Evolutionary conservation across 192 early-diverging fungal genomes (phyloP).

Genomic region (Umbelopsis ramanniana): DNA sequence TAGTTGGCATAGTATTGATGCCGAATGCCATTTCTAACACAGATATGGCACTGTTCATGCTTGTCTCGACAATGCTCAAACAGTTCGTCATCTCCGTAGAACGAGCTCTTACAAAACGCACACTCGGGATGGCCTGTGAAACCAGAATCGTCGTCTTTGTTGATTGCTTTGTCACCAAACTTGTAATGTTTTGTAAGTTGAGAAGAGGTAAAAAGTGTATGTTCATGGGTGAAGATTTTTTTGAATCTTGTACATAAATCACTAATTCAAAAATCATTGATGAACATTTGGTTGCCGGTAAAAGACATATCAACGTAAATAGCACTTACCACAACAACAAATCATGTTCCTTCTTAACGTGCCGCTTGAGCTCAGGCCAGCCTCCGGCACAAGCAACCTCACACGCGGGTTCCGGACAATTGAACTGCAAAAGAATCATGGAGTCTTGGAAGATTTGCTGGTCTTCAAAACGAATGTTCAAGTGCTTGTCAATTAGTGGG

Average conservation of each 20-base stretch:
- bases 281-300: background rate
- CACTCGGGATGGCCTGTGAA: slow-evolving; percentile 90
- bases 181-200: slow-evolving; percentile 79
- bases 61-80: slow-evolving; percentile 91
- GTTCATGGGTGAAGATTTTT: slow-evolving; percentile 94
- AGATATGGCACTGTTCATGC: slow-evolving; percentile 96
- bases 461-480: slow-evolving; percentile 78
- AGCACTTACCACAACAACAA: slow-evolving; percentile 74
- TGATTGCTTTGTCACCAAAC: slow-evolving; percentile 61
- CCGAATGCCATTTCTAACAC: slow-evolving; percentile 70
- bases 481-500: slow-evolving; percentile 64
- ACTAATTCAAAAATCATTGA: slow-evolving; percentile 47
- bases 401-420: slow-evolving; percentile 88
- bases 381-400: slow-evolving; percentile 72
- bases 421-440: slow-evolving; percentile 75
- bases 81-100: slow-evolving; percentile 94
- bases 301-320: background rate
- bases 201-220: slow-evolving; percentile 78
- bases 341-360: slow-evolving; percentile 78
- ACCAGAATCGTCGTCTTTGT: slow-evolving; percentile 59
- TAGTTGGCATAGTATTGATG: slow-evolving; percentile 92
- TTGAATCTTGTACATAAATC: slow-evolving; percentile 89
- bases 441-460: slow-evolving; percentile 76
- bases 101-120: slow-evolving; percentile 81
- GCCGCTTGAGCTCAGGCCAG: slow-evolving; percentile 85